Evolutionary conservation across 2,329 filamentous ascomycete genomes (phyloP), one percentile per base, ranked within the genome.

Genomic region (Claviceps digitariae): DNA sequence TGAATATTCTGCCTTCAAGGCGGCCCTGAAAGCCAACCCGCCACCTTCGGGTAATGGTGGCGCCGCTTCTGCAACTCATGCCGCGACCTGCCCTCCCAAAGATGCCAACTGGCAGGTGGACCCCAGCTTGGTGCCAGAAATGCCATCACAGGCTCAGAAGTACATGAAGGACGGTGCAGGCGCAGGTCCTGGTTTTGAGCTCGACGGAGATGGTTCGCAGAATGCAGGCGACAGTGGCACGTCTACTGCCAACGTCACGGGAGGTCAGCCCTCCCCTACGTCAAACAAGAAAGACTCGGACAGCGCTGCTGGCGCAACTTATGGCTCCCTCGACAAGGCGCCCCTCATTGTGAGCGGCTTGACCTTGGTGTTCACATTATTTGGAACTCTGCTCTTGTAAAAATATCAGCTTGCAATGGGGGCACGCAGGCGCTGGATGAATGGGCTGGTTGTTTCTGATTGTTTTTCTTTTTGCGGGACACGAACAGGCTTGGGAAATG

Each of bases 1-100:
- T 43, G 87, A 91, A 63, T 95, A 84, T 69, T 66, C 70, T 48
- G 69, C 69, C 57, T 74, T 79, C 62, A 70, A 74, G 61, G 66
- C 63, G 12, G 76, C 76, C 50, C 66, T 81, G 51, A 68, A 72
- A 51, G 43, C 23, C 15, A 73, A 78, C 66, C 69, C 78, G 27
- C 67, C 71, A 6, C 78, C 79, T 17, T 72, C 70, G 21, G 78
- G 75, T 44, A 59, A 70, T 51, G 77, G 74, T 50, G 77, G 77
- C 54, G 73, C 72, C 58, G 65, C 71, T 27, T 68, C 69, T 13
- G 74, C 74, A 46, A 75, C 75, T 7, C 67, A 74, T 56, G 61
- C 72, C 15, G 68, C 66, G 44, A 62, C 67, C 9, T 82, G 78
- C 68, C 78, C 78, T 27, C 72, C 73, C 40, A 65, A 69, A 52